Base-by-base conservation (phyloP, 441 rosid species). In the Adansonia madagascariensis region DNA sequence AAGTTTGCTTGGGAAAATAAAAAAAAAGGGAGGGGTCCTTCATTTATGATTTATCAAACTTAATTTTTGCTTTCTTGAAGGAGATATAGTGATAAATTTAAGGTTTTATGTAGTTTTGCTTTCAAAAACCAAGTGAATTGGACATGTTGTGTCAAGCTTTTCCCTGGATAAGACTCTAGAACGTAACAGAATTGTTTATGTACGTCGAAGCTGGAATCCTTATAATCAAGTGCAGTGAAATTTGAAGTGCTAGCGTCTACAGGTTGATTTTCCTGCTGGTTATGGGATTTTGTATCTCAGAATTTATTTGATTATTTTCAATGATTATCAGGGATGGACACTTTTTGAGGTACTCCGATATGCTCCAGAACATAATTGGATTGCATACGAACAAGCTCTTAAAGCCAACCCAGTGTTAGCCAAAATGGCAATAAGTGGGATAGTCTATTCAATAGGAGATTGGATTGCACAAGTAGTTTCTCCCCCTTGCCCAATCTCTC, bases 351-450 rank as follows among this genome's bases (percentile, higher is more conserved):
- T 95, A 74, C 81, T 92, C 68, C 83, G 97, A 60, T 95, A 89
- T 85, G 93, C 70, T 44, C 99, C 99, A 6, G 91, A 90, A 71
- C 99, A 95, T 81, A 95, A 92, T 78, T 95, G 99, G 98, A 77
- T 80, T 86, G 98, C 99, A 27, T 95, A 95, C 71, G 99, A 93
- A 70, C 84, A 94, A 87, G 91, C 92, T 67, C 94, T 95, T 61
- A 90, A 91, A 82, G 77, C 90, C 49, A 91, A 95, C 73, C 99
- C 99, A 0, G 97, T 95, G 74, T 82, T 94, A 78, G 95, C 99
- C n/a, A 95, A 95, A 89, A 93, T 95, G 99, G 97, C 92, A 6
- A 95, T 95, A 53, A 95, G 98, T 76, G 98, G 99, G 71, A 80
- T 92, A 52, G 98, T 95, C 6, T 95, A 95, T 78, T 83, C 90